phyloP scores from a whole-genome alignment of 2,329 filamentous ascomycete species.

The Botrytis medusae region DNA sequence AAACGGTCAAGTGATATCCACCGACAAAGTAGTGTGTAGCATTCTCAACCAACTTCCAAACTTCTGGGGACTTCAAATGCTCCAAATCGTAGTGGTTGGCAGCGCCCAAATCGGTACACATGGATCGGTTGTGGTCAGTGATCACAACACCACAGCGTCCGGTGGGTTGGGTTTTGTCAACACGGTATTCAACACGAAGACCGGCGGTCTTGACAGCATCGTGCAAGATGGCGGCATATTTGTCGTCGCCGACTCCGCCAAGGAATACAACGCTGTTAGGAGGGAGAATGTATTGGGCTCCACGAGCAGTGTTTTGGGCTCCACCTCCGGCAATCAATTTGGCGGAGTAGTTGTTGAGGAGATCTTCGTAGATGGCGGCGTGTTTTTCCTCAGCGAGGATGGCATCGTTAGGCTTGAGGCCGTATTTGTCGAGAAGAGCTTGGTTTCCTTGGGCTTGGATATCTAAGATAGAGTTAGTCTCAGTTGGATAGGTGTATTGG shows the following conservation, averaged over 20 bases:
- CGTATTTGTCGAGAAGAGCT: slow-evolving; percentile 87
- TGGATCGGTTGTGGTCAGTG: slow-evolving; percentile 90
- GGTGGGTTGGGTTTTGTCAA: slow-evolving; percentile 80
- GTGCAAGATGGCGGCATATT: slow-evolving; percentile 85
- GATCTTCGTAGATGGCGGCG: slow-evolving; percentile 84
- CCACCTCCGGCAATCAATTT: slow-evolving; percentile 95
- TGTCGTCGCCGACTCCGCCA: slow-evolving; percentile 91
- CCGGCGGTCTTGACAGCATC: slow-evolving; percentile 85
- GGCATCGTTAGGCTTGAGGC: slow-evolving; percentile 92
- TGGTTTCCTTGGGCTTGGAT: slow-evolving; percentile 87
- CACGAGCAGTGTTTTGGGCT: slow-evolving; percentile 95
- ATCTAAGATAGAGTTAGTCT: slow-evolving; percentile 52
- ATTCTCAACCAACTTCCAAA: slow-evolving; percentile 89
- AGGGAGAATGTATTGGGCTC: slow-evolving; percentile 93
- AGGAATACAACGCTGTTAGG: slow-evolving; percentile 89
- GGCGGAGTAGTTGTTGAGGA: slow-evolving; percentile 87
- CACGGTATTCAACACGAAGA: slow-evolving; percentile 90
- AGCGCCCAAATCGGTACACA: slow-evolving; percentile 92
- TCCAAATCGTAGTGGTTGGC: slow-evolving; percentile 97
- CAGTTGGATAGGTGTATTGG: neutral
- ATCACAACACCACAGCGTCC: slow-evolving; percentile 96
- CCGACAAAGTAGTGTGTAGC: slow-evolving; percentile 90
- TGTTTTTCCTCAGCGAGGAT: slow-evolving; percentile 95
- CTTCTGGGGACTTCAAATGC: slow-evolving; percentile 84
- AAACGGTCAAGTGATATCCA: slow-evolving; percentile 97